phyloP scores from a whole-genome alignment of 2,329 filamentous ascomycete species.

The Corinectria fuckeliana region DNA sequence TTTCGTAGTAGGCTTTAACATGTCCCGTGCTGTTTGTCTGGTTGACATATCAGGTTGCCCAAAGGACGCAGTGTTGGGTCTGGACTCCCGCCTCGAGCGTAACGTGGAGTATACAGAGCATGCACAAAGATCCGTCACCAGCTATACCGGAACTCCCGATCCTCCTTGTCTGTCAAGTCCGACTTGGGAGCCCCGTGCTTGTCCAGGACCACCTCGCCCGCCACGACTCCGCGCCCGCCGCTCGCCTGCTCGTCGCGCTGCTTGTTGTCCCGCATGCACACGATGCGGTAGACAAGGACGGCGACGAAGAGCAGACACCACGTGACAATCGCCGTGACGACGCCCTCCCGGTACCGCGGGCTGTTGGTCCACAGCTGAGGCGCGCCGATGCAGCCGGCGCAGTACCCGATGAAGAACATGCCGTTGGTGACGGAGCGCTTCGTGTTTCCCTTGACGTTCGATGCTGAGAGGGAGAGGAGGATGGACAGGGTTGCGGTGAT shows the following conservation, averaged over 20 bases:
- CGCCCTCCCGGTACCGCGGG: constrained; percentile 53
- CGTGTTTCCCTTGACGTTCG: constrained; percentile 59
- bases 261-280: constrained; percentile 10
- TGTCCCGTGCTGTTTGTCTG: not conserved
- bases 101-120: not conserved
- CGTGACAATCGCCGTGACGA: constrained; percentile 43
- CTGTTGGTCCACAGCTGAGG: constrained; percentile 57
- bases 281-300: constrained; percentile 4
- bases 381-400: constrained; percentile 37
- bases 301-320: constrained; percentile 7
- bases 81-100: not conserved
- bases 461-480: constrained; percentile 45
- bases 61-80: not conserved
- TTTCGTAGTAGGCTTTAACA: not conserved
- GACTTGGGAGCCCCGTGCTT: constrained; percentile 12
- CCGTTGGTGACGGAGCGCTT: constrained; percentile 54
- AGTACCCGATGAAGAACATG: constrained; percentile 59
- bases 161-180: constrained; percentile 16
- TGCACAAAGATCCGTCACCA: not conserved
- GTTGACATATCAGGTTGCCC: not conserved
- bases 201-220: constrained; percentile 10
- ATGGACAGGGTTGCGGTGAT: constrained; percentile 51
- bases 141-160: constrained; percentile 14
- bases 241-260: constrained; percentile 4
- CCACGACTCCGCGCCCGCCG: not conserved